A percentile compares a stretch with the other conserved stretches of the same genome.
Evolutionary conservation across 352 stramenopile species (phyloP).

Genomic region (Phytophthora vignae): DNA sequence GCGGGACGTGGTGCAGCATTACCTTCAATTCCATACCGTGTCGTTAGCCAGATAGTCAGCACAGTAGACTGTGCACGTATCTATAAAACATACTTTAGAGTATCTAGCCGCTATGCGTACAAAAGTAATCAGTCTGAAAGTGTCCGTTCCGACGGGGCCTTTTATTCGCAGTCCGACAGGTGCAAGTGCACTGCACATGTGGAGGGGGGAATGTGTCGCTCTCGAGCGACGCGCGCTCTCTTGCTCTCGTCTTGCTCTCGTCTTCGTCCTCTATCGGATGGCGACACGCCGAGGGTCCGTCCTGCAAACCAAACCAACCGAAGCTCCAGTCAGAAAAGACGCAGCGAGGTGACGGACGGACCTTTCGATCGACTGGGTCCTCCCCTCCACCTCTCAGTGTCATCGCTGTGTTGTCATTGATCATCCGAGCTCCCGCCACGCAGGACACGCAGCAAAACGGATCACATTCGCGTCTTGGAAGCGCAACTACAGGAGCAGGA

Average conservation of each 20-base stretch:
- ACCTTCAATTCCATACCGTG: background rate
- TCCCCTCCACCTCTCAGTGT: background rate
- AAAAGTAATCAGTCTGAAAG: conserved; percentile 25
- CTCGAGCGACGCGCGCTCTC: conserved; percentile 4
- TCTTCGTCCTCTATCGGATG: conserved; percentile 24
- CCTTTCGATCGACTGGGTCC: conserved; percentile 1
- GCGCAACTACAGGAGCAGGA: background rate
- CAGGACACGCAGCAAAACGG: background rate
- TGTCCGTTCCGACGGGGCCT: conserved; percentile 12
- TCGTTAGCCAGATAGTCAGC: conserved; percentile 24
- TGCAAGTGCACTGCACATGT: conserved; percentile 14
- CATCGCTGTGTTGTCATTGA: background rate
- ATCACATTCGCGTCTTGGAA: background rate
- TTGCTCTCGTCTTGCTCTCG: background rate
- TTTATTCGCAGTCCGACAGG: conserved; percentile 21
- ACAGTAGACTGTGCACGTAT: conserved; percentile 8
- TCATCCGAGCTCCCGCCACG: conserved; percentile 11
- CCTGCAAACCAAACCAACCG: background rate
- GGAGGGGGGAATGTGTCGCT: conserved; percentile 16
- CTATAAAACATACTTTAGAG: background rate
- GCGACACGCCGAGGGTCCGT: conserved; percentile 25
- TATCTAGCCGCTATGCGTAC: background rate
- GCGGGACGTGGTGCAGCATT: conserved; percentile 9
- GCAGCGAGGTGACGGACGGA: conserved; percentile 5
- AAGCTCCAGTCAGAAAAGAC: conserved; percentile 36